A percentile compares a stretch with the other conserved stretches of the same genome.
Conservation (phyloP, 306 rosid species). For the Medicago lupulina region DNA sequence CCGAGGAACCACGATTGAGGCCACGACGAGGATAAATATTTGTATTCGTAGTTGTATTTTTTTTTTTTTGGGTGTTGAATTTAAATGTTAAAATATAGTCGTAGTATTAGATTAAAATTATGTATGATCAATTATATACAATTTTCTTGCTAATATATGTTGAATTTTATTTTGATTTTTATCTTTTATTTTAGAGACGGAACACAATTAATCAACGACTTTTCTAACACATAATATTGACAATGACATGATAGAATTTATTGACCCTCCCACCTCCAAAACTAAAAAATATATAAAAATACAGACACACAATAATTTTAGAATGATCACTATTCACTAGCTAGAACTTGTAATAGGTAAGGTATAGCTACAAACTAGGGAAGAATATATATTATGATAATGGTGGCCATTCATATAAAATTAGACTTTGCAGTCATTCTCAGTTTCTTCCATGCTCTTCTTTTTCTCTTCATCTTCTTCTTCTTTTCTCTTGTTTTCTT, state of each 20-base stretch:
- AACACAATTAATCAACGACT: not conserved
- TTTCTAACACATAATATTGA: not conserved
- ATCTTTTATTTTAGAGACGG: too few species aligned
- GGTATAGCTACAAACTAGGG: not conserved
- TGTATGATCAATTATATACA: too few species aligned
- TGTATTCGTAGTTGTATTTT: too few species aligned
- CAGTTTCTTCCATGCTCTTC: not conserved
- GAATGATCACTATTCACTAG: not conserved
- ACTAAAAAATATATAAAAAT: not conserved
- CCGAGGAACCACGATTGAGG: too few species aligned
- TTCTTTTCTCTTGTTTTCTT: not conserved
- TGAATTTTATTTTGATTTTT: too few species aligned
- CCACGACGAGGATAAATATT: too few species aligned
- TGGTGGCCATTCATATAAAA: not conserved
- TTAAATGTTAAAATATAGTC: too few species aligned
- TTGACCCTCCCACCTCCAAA: not conserved
- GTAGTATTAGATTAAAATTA: too few species aligned
- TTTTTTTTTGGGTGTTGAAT: too few species aligned
- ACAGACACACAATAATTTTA: not conserved
- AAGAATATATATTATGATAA: conserved; percentile 1
- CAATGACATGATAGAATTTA: not conserved
- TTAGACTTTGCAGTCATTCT: not conserved
- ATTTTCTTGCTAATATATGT: too few species aligned
- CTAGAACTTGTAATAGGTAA: not conserved
- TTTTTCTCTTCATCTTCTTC: not conserved